phyloP scores from a whole-genome alignment of 148 eudicot genomes.

The Pharnaceum exiguum region DNA sequence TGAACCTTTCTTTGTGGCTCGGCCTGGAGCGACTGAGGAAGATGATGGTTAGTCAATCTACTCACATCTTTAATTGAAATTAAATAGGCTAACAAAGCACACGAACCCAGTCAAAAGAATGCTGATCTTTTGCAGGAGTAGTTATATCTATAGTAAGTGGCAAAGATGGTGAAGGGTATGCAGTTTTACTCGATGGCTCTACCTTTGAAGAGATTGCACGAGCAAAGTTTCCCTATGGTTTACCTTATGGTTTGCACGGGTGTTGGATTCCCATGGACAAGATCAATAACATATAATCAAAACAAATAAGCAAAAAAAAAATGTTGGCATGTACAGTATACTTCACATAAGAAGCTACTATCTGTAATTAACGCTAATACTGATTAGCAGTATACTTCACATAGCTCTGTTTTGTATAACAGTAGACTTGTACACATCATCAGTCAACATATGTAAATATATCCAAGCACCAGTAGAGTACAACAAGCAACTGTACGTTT shows the following conservation, averaged over 20 bases:
- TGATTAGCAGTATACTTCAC: too few relatives aligned
- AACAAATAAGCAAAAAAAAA: neutral
- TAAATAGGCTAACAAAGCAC: too few relatives aligned
- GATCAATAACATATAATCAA: neutral
- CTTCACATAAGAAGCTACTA: too few relatives aligned
- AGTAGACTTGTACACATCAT: too few relatives aligned
- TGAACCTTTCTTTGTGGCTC: conserved; percentile 84
- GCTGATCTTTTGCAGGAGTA: conserved; percentile 39
- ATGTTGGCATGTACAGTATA: neutral
- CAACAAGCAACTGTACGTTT: too few relatives aligned
- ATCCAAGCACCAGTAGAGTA: too few relatives aligned
- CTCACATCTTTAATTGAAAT: neutral
- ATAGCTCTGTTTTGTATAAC: too few relatives aligned
- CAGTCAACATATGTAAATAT: too few relatives aligned
- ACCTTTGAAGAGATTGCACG: conserved; percentile 87
- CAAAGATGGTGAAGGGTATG: conserved; percentile 87
- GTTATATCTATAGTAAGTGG: conserved; percentile 84
- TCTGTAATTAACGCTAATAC: too few relatives aligned
- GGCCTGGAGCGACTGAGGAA: conserved; percentile 85
- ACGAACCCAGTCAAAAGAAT: neutral
- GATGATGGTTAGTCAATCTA: conserved; percentile 72
- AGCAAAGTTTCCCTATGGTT: conserved; percentile 93
- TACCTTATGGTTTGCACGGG: conserved; percentile 95
- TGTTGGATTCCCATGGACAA: conserved; percentile 78
- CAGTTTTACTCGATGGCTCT: conserved; percentile 68